phyloP scores from a whole-genome alignment of 768 basidiomycete species.

The Phlebiopsis flavidoalba region DNA sequence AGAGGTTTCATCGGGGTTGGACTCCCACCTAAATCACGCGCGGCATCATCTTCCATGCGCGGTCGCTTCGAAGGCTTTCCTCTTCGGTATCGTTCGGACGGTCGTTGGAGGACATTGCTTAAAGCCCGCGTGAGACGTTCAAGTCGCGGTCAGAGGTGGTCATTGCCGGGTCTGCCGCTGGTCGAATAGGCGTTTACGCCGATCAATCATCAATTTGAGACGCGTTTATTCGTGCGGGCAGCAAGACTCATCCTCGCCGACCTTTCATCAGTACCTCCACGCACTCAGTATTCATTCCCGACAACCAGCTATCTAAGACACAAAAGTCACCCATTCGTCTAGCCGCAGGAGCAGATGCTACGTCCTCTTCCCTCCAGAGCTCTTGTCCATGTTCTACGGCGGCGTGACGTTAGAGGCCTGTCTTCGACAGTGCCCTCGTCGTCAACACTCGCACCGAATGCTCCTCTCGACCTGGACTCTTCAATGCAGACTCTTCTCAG shows the following conservation, averaged over 20 bases:
- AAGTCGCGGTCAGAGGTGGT: neutral
- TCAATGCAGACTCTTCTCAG: constrained; percentile 54
- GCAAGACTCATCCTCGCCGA: neutral
- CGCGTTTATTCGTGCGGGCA: neutral
- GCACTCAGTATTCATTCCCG: neutral
- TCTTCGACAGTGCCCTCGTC: constrained; percentile 27
- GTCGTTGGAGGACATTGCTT: neutral
- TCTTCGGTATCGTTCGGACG: neutral
- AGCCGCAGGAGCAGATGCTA: neutral
- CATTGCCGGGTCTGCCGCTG: neutral
- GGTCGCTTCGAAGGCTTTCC: constrained; percentile 24
- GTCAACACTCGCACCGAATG: constrained; percentile 43
- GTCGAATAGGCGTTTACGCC: neutral
- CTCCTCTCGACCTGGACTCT: constrained; percentile 61
- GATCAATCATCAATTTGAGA: neutral
- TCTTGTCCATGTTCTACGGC: constrained; percentile 1
- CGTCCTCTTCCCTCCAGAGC: constrained; percentile 7
- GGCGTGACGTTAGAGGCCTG: constrained; percentile 16
- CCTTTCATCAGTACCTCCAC: neutral
- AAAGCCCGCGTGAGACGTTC: neutral
- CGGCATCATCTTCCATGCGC: constrained; percentile 19
- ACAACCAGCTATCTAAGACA: neutral
- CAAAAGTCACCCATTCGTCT: neutral
- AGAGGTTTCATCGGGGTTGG: too few relatives aligned
- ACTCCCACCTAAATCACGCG: neutral